These are phyloP conservation scores for Knufia petricola DNA, from an alignment of 2,329 filamentous ascomycete species.

Conservation along the genomic window DNA sequence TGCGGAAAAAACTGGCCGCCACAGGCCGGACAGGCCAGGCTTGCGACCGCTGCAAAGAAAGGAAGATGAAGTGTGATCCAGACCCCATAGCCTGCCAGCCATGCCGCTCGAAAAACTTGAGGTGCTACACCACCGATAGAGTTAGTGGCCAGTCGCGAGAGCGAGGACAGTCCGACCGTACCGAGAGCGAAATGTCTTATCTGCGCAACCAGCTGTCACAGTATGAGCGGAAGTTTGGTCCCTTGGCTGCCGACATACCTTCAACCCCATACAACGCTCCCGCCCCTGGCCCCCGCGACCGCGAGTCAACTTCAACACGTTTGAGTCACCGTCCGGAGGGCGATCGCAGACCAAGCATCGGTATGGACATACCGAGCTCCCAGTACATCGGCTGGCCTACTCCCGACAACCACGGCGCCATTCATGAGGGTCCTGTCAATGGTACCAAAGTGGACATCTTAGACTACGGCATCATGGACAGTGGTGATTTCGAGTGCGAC, in stretches of 20 bases:
- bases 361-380: conserved; percentile 12
- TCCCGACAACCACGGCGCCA: conserved; percentile 12
- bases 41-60: conserved; percentile 79
- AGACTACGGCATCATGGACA: conserved; percentile 63
- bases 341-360: neutral
- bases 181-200: conserved; percentile 62
- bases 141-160: conserved; percentile 73
- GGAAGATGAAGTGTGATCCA: conserved; percentile 82
- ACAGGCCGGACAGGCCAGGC: conserved; percentile 65
- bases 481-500: conserved; percentile 59
- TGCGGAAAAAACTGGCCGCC: conserved; percentile 44
- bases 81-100: conserved; percentile 71
- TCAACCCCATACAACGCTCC: conserved; percentile 5
- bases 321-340: neutral
- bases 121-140: conserved; percentile 78
- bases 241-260: conserved; percentile 10
- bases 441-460: conserved; percentile 69
- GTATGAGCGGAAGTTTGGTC: conserved; percentile 49
- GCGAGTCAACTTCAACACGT: neutral
- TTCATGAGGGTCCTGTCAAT: conserved; percentile 38
- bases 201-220: conserved; percentile 59
- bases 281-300: neutral
- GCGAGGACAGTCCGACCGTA: conserved; percentile 65
- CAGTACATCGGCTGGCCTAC: conserved; percentile 21
- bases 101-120: conserved; percentile 64